A percentile compares a stretch with the other conserved stretches of the same genome.
Conservation (phyloP, 2,329 filamentous ascomycete genomes). For the Sphaerostilbella broomeana region DNA sequence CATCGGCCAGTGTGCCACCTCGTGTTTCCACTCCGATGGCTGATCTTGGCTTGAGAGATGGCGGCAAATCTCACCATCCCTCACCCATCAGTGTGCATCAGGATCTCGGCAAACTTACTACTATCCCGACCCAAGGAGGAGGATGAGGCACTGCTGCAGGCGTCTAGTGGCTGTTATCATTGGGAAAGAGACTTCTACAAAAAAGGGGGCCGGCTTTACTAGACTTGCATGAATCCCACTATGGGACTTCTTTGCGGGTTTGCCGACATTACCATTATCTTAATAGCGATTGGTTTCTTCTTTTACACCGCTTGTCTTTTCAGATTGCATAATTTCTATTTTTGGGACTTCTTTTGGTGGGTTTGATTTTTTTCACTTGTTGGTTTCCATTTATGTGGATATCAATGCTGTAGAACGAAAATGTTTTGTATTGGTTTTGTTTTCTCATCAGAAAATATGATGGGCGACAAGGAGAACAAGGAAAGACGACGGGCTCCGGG, state of each 20-base stretch:
- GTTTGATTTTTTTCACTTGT: neutral
- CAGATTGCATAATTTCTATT: neutral
- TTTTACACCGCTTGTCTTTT: neutral
- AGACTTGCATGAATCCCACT: too few species aligned
- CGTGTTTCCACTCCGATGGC: slow-evolving; percentile 4
- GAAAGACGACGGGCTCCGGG: too few species aligned
- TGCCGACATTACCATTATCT: too few species aligned
- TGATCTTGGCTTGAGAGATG: neutral
- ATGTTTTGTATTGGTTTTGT: neutral
- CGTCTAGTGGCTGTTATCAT: neutral
- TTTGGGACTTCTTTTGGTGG: neutral
- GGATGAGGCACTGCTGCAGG: neutral
- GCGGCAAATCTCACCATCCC: neutral
- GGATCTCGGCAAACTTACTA: neutral
- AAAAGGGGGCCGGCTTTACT: neutral
- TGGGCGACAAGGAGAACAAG: too few species aligned
- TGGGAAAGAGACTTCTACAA: neutral
- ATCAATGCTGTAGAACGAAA: too few species aligned
- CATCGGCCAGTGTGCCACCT: neutral
- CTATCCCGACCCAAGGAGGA: too few species aligned
- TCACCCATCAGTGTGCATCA: too few species aligned
- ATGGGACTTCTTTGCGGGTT: too few species aligned
- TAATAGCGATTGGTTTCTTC: neutral
- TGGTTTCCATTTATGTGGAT: too few species aligned
- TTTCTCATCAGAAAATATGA: too few species aligned